phyloP scores from a whole-genome alignment of 345 rosid species.

The Combretum micranthum region DNA sequence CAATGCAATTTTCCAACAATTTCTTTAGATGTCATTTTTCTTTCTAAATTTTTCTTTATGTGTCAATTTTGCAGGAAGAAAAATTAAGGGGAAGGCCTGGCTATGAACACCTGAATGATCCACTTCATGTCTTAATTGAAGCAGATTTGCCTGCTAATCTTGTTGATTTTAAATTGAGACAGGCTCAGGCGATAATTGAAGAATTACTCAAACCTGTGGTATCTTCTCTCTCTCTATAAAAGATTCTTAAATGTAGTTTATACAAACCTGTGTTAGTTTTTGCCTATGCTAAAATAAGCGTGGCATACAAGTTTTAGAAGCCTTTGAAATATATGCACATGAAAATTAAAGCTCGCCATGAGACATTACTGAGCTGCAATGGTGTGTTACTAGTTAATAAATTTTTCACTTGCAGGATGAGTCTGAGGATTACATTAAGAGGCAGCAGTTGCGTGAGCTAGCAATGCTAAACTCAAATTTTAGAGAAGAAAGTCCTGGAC shows the following conservation, averaged over 20 bases:
- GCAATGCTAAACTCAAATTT: conserved; percentile 84
- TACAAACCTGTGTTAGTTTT: too few relatives aligned
- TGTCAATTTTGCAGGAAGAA: conserved; percentile 43
- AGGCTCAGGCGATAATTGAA: conserved; percentile 75
- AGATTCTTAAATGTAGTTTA: too few relatives aligned
- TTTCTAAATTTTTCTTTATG: background rate
- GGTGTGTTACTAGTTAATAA: background rate
- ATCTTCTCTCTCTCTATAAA: conserved; percentile 10
- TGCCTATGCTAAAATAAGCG: too few relatives aligned
- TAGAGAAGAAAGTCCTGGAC: conserved; percentile 97
- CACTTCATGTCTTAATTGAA: conserved; percentile 67
- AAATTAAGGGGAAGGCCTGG: conserved; percentile 66
- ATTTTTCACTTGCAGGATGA: conserved; percentile 55
- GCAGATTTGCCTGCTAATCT: conserved; percentile 62
- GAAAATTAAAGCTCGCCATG: too few relatives aligned
- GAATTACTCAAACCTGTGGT: conserved; percentile 94
- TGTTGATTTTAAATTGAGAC: conserved; percentile 54
- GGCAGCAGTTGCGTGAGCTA: conserved; percentile 90
- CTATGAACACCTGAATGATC: conserved; percentile 70
- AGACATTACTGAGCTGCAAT: background rate
- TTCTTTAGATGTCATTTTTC: too few relatives aligned
- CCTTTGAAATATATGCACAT: too few relatives aligned
- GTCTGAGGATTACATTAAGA: conserved; percentile 87
- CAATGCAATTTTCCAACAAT: too few relatives aligned
- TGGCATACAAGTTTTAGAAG: too few relatives aligned